These are phyloP conservation scores for Plectosphaerella cucumerina DNA, from an alignment of 2,329 filamentous ascomycete genomes.

Conservation along the genomic window DNA sequence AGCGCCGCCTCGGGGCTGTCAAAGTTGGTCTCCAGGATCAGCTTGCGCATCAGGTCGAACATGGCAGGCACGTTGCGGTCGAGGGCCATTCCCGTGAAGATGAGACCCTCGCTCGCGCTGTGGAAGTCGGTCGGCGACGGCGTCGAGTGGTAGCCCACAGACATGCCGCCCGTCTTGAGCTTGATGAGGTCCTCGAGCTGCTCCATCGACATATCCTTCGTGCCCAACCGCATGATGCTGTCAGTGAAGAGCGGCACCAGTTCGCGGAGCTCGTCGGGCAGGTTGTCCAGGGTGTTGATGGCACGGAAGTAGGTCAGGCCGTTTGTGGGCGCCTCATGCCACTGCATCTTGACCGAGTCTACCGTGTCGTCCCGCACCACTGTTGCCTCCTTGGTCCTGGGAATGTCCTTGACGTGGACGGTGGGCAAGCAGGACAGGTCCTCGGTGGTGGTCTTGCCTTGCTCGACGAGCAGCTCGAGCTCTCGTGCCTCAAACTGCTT, in stretches of 20 bases:
- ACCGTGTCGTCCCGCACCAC: constrained; percentile 60
- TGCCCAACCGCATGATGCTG: constrained; percentile 88
- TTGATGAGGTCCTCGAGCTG: constrained; percentile 95
- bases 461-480: constrained; percentile 72
- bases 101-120: constrained; percentile 73
- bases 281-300: constrained; percentile 71
- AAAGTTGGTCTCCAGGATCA: constrained; percentile 87
- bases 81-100: constrained; percentile 80
- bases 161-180: constrained; percentile 88
- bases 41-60: constrained; percentile 76
- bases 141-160: constrained; percentile 77
- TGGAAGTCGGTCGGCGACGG: constrained; percentile 70
- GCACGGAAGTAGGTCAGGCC: constrained; percentile 94
- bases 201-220: constrained; percentile 83
- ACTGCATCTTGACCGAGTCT: constrained; percentile 69
- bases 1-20: constrained; percentile 74
- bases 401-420: constrained; percentile 84
- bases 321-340: constrained; percentile 91
- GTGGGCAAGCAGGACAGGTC: constrained; percentile 86
- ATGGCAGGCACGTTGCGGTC: constrained; percentile 88
- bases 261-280: constrained; percentile 80
- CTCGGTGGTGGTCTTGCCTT: constrained; percentile 78
- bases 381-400: constrained; percentile 63
- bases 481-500: constrained; percentile 73
- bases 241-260: constrained; percentile 89